A percentile compares a stretch with the other conserved stretches of the same genome.
Conservation (phyloP, 768 basidiomycete genomes). For the Agrocybe pediades region DNA sequence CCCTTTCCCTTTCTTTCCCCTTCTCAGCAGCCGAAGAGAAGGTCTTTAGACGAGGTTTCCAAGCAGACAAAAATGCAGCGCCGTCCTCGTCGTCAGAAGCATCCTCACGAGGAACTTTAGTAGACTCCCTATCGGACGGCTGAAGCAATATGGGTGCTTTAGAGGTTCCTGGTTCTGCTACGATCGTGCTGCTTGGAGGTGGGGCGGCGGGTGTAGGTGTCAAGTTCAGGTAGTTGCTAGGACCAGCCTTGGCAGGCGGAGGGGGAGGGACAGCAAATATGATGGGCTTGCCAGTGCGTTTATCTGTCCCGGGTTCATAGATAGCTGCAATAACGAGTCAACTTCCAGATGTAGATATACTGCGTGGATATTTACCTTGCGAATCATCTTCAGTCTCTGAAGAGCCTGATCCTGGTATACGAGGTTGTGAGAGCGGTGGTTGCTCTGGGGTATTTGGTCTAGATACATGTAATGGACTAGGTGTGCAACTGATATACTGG, state of each 20-base stretch:
- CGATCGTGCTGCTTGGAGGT: background rate
- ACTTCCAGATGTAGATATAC: background rate
- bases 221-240: constrained; percentile 11
- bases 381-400: constrained; percentile 44
- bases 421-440: constrained; percentile 12
- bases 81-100: background rate
- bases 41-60: background rate
- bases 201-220: constrained; percentile 10
- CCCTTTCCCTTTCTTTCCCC: constrained; percentile 22
- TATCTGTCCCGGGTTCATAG: constrained; percentile 10
- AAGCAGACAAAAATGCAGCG: background rate
- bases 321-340: constrained; percentile 8
- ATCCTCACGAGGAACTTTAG: background rate
- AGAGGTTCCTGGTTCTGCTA: background rate
- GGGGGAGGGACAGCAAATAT: constrained; percentile 24
- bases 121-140: background rate
- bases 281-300: constrained; percentile 7
- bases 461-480: background rate
- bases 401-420: constrained; percentile 22
- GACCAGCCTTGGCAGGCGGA: constrained; percentile 9
- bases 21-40: constrained; percentile 1
- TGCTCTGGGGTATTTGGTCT: background rate
- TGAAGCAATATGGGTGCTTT: background rate
- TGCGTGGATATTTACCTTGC: constrained; percentile 27
- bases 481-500: constrained; percentile 4